Evolutionary conservation across 768 basidiomycete genomes (phyloP), one percentile per base, ranked within the genome.

Genomic region (Lactifluus subvellereus): DNA sequence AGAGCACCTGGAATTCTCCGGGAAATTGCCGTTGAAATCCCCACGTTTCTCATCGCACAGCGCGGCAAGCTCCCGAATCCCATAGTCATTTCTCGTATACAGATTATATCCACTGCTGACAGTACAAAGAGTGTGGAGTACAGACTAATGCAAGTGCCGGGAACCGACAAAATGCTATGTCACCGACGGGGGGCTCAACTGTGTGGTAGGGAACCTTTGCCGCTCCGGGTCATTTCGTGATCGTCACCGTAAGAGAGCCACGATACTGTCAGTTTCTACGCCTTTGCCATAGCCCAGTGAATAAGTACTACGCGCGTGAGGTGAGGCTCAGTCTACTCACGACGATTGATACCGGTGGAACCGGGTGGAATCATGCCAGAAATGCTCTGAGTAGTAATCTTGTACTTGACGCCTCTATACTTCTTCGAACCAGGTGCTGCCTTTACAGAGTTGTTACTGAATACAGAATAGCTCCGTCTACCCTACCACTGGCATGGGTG

Each of bases 281-380:
- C 61, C 67, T 68, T 27, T 33, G 16, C 4, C 35, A 11, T 6
- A 37, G 4, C 35, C 27, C 16, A 20, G n/a, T 55, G 4, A 57
- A 43, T 5, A 16, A 9, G 22, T 22, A 35, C 13, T 32, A 22
- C 54, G 18, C 27, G 3, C 1, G 18, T 18, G 40, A 32, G 37
- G 20, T 18, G 6, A 49, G 6, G 22, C 22, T 22, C 22, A 22
- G 22, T 22, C 13, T 18, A 22, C 60, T 59, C 38, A 84, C 82
- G 80, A 38, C 82, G 82, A 60, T 84, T 82, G n/a, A 84, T 67
- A 2, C 84, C 83, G 1, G 70, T 53, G 30, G 76, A 72, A 4
- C 87, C 86, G 5, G 81, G 66, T 3, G 80, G 68, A 62, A 88
- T 76, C 30, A 89, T 74, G 5, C 83, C 83, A 2, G 79, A 80